These are phyloP conservation scores for Penicillium salamii DNA, from an alignment of 495 filamentous ascomycete species.

Conservation along the genomic window DNA sequence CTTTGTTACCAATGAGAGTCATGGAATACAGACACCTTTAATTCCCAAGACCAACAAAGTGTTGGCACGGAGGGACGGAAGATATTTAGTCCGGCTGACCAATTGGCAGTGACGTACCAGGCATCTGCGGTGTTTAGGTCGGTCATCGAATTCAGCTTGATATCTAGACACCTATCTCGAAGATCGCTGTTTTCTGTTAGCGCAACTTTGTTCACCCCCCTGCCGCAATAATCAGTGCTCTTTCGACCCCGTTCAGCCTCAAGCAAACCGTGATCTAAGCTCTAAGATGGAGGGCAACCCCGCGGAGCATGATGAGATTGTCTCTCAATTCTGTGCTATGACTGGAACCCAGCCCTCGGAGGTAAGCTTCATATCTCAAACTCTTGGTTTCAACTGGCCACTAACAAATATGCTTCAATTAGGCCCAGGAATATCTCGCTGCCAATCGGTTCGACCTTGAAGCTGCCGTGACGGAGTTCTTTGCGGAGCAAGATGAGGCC, in stretches of 20 bases:
- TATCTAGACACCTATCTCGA: too few species aligned
- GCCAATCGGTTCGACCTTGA: slow-evolving; percentile 69
- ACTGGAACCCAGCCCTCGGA: slow-evolving; percentile 62
- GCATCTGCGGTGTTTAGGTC: slow-evolving; percentile 15
- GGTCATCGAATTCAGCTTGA: slow-evolving; percentile 19
- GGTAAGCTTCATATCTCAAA: slow-evolving; percentile 42
- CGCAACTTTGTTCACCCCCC: neutral
- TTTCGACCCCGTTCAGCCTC: neutral
- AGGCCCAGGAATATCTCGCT: slow-evolving; percentile 71
- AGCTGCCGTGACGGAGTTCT: slow-evolving; percentile 67
- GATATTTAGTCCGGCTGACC: slow-evolving; percentile 41
- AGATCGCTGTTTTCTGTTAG: neutral
- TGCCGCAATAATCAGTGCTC: neutral
- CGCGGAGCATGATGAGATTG: slow-evolving; percentile 62
- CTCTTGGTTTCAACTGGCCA: neutral
- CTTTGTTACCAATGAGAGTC: too few species aligned
- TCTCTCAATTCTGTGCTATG: slow-evolving; percentile 70
- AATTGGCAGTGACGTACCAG: slow-evolving; percentile 49
- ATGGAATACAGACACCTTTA: too few species aligned
- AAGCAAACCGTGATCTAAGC: neutral
- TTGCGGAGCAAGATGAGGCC: slow-evolving; percentile 62
- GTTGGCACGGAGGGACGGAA: too few species aligned
- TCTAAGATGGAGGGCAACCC: slow-evolving; percentile 53
- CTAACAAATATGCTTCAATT: slow-evolving; percentile 4
- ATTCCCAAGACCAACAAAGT: too few species aligned